phyloP scores from a whole-genome alignment of 1,139 yeast genomes.

The Yamadazyma taylorii region DNA sequence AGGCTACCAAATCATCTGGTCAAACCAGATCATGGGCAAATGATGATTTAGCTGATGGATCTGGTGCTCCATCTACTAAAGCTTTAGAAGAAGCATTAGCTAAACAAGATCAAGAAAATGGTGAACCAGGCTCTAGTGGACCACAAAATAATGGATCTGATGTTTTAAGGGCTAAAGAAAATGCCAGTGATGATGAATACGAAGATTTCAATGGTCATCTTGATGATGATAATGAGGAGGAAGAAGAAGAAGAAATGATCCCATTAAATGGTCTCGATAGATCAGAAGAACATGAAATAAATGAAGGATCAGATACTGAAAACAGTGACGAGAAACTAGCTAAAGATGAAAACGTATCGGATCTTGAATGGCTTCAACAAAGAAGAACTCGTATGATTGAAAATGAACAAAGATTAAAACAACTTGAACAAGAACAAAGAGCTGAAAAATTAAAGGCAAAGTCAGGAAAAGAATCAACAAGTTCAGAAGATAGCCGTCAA shows the following conservation, averaged over 20 bases:
- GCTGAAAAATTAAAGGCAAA: background rate
- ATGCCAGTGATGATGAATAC: constrained; percentile 69
- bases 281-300: constrained; percentile 54
- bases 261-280: constrained; percentile 7
- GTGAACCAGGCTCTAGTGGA: constrained; percentile 5
- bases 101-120: constrained; percentile 18
- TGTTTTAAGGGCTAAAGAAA: constrained; percentile 26
- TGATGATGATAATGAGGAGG: constrained; percentile 24
- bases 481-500: too few species aligned
- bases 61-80: constrained; percentile 50
- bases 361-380: constrained; percentile 84
- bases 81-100: constrained; percentile 44
- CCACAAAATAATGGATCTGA: constrained; percentile 19
- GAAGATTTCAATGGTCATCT: constrained; percentile 45
- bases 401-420: constrained; percentile 27
- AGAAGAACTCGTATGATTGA: constrained; percentile 75
- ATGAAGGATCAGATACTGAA: constrained; percentile 65
- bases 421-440: constrained; percentile 18
- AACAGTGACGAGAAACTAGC: constrained; percentile 33
- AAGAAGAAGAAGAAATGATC: constrained; percentile 20
- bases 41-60: constrained; percentile 57
- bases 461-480: too few species aligned
- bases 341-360: constrained; percentile 60
- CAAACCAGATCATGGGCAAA: constrained; percentile 74
- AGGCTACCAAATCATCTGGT: constrained; percentile 76